Percentiles rank a stretch among this genome's conserved stretches.
Conservation (phyloP, 345 rosid genomes). For the Trapa bicornis region DNA sequence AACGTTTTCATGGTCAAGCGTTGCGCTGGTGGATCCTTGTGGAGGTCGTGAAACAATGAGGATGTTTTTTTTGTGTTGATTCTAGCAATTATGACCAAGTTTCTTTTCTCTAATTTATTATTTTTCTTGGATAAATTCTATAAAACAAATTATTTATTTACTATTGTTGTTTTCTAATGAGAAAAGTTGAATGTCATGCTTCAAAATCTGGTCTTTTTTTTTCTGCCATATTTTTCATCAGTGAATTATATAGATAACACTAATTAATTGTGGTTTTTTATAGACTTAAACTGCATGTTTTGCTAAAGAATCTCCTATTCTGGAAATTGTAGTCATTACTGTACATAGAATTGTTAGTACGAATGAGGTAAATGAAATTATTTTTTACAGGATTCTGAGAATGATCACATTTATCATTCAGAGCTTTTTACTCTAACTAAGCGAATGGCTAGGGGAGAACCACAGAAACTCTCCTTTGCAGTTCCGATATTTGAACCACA, state of each 20-base stretch:
- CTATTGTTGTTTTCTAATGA: too few relatives aligned
- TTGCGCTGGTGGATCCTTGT: constrained; percentile 97
- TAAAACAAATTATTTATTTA: background rate
- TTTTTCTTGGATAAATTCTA: background rate
- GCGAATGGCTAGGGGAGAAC: constrained; percentile 69
- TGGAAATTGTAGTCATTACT: background rate
- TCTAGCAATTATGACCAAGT: background rate
- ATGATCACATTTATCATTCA: constrained; percentile 92
- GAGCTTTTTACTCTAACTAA: constrained; percentile 88
- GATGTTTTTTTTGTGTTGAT: background rate
- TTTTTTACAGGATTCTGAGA: constrained; percentile 73
- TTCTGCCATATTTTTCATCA: background rate
- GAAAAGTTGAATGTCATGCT: too few relatives aligned
- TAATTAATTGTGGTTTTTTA: background rate
- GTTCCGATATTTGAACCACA: constrained; percentile 98
- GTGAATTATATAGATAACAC: background rate
- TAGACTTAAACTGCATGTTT: background rate
- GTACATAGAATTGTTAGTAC: background rate
- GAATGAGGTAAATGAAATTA: constrained; percentile 3
- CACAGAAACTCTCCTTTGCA: constrained; percentile 85
- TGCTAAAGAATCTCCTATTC: background rate
- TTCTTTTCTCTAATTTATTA: background rate
- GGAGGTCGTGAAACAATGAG: constrained; percentile 38
- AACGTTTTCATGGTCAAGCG: constrained; percentile 80
- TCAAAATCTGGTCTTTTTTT: too few relatives aligned